Conservation (phyloP, 2,329 filamentous ascomycete species). For the Aspergillus thermomutatus region DNA sequence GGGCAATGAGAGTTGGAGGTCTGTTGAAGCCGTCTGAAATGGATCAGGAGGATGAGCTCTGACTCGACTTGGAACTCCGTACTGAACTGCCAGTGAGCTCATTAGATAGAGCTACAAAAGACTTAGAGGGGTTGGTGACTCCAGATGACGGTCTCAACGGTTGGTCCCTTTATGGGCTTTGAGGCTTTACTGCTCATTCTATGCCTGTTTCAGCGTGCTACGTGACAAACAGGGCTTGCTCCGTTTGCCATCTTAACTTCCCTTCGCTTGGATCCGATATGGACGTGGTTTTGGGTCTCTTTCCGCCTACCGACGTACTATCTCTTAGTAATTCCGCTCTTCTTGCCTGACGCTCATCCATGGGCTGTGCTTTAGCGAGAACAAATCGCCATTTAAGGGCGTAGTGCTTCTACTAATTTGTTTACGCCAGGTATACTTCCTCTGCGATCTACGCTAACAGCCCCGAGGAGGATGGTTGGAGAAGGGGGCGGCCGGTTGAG, state of each 20-base stretch:
- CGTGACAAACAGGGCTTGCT: constrained; percentile 5
- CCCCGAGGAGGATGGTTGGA: background rate
- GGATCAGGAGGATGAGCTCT: constrained; percentile 76
- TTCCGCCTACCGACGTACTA: background rate
- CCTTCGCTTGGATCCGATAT: background rate
- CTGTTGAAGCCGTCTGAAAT: constrained; percentile 96
- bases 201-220: background rate
- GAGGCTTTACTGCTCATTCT: constrained; percentile 2
- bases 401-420: background rate
- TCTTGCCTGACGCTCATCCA: background rate
- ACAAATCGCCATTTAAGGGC: background rate
- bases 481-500: background rate
- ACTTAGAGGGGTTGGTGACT: constrained; percentile 18
- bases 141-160: constrained; percentile 51
- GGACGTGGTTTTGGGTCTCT: background rate
- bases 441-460: background rate
- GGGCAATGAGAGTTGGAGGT: constrained; percentile 90
- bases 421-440: background rate
- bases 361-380: background rate
- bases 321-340: background rate
- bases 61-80: constrained; percentile 70
- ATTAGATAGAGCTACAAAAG: constrained; percentile 24
- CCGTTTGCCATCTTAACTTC: background rate
- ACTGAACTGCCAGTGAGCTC: constrained; percentile 53
- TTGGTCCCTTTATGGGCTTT: constrained; percentile 65